Base-by-base conservation (phyloP, 805 yeast genomes). In the Candida boidinii region DNA sequence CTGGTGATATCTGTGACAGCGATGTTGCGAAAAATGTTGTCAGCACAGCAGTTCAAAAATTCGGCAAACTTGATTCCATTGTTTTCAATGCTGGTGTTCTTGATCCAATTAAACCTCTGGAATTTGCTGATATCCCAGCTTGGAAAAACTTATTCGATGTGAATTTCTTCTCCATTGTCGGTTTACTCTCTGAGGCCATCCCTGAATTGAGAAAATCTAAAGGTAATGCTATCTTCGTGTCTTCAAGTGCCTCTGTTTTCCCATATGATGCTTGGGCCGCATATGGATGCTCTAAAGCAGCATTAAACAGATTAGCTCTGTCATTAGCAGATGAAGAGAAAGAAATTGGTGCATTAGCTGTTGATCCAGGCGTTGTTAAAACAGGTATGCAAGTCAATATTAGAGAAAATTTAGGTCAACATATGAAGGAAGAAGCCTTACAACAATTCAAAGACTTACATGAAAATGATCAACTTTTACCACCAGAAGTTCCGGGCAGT, bases 361-460 rank as follows among this genome's bases (percentile, higher is more conserved):
- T 92, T 17, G 96, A 95, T 1, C 97, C 97, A 0, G 97, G 98
- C 4, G 94, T 86, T 2, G 96, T 92, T 2, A 85, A 85, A 51
- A 90, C 98, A 1, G 64, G 63, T 15, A 90, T 92, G 97, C 97
- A 92, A 59, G 53, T 43, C 7, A 79, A 75, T 34, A 87, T 90
- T 36, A 73, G 97, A 45, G 79, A 73, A 13, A 66, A 56, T 28
- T 74, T 72, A 41, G 75, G 77, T 2, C 41, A 46, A 4, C 60
- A 62, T 18, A 88, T 88, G 96, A 62, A 68, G 1, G 58, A 64
- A 1, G 75, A 69, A 14, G 70, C 75, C 4, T 66, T 74, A 41
- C 58, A 73, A 32, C 64, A 78, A 39, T 90, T 90, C 56, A 59
- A 65, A 5, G 79, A 76, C 22, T 60, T 90, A 38, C 75, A 84